Base-by-base conservation (phyloP, 768 basidiomycete genomes). In the Mycena pura region DNA sequence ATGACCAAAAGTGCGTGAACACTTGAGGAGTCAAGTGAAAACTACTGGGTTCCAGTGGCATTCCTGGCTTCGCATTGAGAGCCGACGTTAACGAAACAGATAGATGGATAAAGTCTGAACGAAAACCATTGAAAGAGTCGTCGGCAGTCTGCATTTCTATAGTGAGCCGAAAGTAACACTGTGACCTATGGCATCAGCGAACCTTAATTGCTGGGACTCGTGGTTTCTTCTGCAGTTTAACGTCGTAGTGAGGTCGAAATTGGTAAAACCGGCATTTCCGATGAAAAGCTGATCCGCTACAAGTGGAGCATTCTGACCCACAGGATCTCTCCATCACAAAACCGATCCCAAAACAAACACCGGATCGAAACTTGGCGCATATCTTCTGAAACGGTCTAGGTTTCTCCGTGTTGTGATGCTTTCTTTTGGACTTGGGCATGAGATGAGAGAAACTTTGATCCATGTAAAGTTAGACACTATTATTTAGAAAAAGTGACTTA, bases 31-130 rank as follows among this genome's bases (percentile, higher is more conserved):
- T 92, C 29, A 96, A 84, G 73, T 99, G 91, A 54, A 98, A 77
- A 66, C 84, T 92, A 75, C 89, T 96, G 31, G 84, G 78, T 32
- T 74, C 72, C 6, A 69, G 69, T 13, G 64, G 65, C 8, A 62
- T 64, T 63, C 67, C 72, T 32, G 54, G 52, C 43, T 69, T 73
- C 34, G 64, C 71, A 57, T 75, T 76, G 21, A 86, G 78, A 7
- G 88, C 88, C 2, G 91, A 90, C 24, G 85, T 84, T 66, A 97
- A 77, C 2, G 96, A 97, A 38, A 95, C 82, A 0, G 95, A 95
- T 54, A 96, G 83, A 73, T 99, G 96, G 45, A 98, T 89, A 71
- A 93, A 96, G 74, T 98, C 91, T 6, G 95, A 96, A 32, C 96
- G 89, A 74, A 98, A 97, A 8, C 86, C 91, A 59, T 85, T 84